These are phyloP conservation scores for Gentiana straminea DNA, from an alignment of 257 asterid genomes.

Conservation along the genomic window DNA sequence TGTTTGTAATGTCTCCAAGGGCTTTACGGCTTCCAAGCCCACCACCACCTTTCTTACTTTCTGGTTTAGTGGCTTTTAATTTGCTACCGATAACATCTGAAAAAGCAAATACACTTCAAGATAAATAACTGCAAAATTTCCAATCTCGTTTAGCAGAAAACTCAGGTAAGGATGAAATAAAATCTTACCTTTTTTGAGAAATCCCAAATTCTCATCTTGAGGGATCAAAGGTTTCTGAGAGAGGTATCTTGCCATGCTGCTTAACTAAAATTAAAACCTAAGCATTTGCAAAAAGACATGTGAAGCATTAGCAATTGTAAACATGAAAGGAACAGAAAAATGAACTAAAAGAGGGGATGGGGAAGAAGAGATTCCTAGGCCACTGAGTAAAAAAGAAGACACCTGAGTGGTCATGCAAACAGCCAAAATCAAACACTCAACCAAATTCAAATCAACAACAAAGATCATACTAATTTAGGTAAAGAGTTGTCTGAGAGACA, in stretches of 20 bases:
- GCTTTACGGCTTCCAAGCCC: conserved; percentile 48
- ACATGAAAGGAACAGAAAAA: too few relatives aligned
- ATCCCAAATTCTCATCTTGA: conserved; percentile 44
- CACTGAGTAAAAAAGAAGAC: too few relatives aligned
- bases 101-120: conserved; percentile 2
- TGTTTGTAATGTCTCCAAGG: conserved; percentile 67
- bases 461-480: too few relatives aligned
- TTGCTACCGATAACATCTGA: conserved; percentile 27
- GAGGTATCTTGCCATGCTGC: conserved; percentile 51
- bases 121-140: too few relatives aligned
- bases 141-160: too few relatives aligned
- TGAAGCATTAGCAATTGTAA: too few relatives aligned
- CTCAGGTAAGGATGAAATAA: not conserved
- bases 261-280: not conserved
- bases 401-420: too few relatives aligned
- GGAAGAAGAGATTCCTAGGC: too few relatives aligned
- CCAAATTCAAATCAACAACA: too few relatives aligned
- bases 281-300: not conserved
- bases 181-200: conserved; percentile 35
- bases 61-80: conserved; percentile 30
- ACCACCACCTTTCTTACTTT: conserved; percentile 32
- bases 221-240: conserved; percentile 41
- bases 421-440: too few relatives aligned
- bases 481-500: too few relatives aligned
- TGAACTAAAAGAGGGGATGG: too few relatives aligned